Evolutionary conservation across 2,329 filamentous ascomycete species (phyloP).

Genomic region (Botrytis paeoniae): DNA sequence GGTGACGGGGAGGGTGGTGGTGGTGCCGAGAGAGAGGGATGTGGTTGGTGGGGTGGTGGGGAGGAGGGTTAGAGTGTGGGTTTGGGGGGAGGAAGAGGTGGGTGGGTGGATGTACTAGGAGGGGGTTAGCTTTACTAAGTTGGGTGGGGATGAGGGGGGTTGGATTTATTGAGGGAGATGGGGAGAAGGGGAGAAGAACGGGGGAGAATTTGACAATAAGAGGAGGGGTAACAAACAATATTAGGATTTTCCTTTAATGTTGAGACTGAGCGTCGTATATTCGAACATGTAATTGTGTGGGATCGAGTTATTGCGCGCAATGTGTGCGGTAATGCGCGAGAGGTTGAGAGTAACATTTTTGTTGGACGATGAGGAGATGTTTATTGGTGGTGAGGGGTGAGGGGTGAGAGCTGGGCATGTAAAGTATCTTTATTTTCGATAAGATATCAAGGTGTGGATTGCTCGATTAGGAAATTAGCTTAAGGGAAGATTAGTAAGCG

Average conservation of each 20-base stretch:
- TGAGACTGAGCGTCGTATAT: slow-evolving; percentile 22
- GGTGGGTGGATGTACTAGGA: slow-evolving; percentile 58
- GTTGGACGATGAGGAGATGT: background rate
- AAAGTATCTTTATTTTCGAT: background rate
- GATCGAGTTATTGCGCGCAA: background rate
- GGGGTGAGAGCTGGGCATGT: background rate
- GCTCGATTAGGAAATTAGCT: slow-evolving; percentile 17
- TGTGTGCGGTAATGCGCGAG: background rate
- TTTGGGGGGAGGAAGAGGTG: slow-evolving; percentile 39
- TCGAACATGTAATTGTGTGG: too few species aligned
- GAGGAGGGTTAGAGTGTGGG: slow-evolving; percentile 58
- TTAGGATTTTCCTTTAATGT: slow-evolving; percentile 36
- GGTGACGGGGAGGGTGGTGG: slow-evolving; percentile 49
- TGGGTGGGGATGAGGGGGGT: background rate
- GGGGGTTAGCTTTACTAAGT: slow-evolving; percentile 2
- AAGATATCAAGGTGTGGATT: background rate
- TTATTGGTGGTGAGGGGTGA: background rate
- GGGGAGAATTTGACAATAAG: background rate
- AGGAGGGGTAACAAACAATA: slow-evolving; percentile 28
- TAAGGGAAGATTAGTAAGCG: background rate
- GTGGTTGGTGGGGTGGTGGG: slow-evolving; percentile 53
- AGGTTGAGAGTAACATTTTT: slow-evolving; percentile 9
- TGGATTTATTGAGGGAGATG: background rate
- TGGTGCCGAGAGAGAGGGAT: slow-evolving; percentile 56
- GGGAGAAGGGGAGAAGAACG: too few species aligned